Percentiles rank a stretch among this genome's conserved stretches.
Conservation (phyloP, 1,284 basidiomycete species). For the Tilletiopsis washingtonensis region DNA sequence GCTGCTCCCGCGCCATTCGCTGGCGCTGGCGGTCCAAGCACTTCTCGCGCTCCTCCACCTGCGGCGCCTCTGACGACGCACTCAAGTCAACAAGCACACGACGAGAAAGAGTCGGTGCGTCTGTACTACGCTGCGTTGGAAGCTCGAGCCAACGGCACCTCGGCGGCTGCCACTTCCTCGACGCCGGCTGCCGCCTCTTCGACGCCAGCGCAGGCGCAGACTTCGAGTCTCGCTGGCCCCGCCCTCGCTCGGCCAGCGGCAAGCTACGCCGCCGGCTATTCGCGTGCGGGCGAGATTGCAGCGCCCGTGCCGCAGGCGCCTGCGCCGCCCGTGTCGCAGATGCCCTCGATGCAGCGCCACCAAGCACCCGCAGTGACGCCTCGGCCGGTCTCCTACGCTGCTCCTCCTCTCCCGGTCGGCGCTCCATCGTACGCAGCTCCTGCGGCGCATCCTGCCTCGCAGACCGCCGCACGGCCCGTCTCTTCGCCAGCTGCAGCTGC, state of each 20-base stretch:
- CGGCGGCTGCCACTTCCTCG: not conserved
- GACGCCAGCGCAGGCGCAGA: too few species aligned
- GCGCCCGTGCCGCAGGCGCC: not conserved
- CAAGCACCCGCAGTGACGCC: too few species aligned
- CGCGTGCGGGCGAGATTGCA: not conserved
- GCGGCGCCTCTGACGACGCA: not conserved
- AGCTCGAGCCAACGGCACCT: not conserved
- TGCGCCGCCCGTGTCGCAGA: too few species aligned
- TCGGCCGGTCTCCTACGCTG: too few species aligned
- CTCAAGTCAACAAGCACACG: not conserved
- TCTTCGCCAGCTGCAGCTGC: too few species aligned
- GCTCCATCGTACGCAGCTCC: too few species aligned
- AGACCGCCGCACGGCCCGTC: too few species aligned
- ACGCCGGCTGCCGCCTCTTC: not conserved
- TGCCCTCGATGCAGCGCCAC: too few species aligned
- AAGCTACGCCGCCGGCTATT: not conserved
- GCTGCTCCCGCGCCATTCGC: not conserved
- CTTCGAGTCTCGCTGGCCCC: too few species aligned
- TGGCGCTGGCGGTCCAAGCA: not conserved
- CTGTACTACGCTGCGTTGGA: slow-evolving; percentile 6
- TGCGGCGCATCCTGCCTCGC: too few species aligned
- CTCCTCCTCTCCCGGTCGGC: too few species aligned
- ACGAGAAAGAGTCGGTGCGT: slow-evolving; percentile 5
- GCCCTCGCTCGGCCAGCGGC: not conserved
- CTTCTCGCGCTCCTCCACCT: not conserved